Conservation (phyloP, 2,329 filamentous ascomycete species). For the Malbranchea cinnamomea region DNA sequence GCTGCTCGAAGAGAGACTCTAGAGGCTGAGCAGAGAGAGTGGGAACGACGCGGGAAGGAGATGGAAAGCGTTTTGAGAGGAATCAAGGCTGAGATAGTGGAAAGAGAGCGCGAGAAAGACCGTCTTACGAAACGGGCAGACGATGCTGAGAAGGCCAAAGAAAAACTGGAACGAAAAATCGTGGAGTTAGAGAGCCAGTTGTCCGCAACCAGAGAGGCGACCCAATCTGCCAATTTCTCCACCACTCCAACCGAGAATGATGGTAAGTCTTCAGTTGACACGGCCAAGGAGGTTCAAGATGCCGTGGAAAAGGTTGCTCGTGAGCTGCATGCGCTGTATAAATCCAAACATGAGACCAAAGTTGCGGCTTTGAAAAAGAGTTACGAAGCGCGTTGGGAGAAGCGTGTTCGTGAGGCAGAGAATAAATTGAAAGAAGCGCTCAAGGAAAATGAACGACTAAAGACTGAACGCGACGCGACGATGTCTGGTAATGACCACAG, state of each 20-base stretch:
- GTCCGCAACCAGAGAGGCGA: constrained; percentile 24
- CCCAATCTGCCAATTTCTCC: constrained; percentile 12
- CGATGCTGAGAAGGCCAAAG: constrained; percentile 50
- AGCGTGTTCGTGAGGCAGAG: constrained; percentile 69
- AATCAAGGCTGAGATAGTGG: constrained; percentile 67
- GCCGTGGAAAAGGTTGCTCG: constrained; percentile 84
- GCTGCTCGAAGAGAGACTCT: constrained; percentile 54
- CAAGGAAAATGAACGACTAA: constrained; percentile 62
- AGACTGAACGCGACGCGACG: constrained; percentile 48
- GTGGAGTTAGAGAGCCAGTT: constrained; percentile 33
- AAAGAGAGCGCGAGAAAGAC: constrained; percentile 66
- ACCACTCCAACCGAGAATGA: constrained; percentile 20
- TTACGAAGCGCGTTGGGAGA: constrained; percentile 79
- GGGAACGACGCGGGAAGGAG: constrained; percentile 73
- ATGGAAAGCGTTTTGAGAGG: constrained; percentile 69
- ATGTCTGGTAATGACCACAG: constrained; percentile 40
- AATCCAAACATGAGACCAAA: constrained; percentile 93
- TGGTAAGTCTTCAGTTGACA: constrained; percentile 30
- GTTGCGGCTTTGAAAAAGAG: constrained; percentile 71
- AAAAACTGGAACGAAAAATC: constrained; percentile 30
- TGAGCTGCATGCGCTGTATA: constrained; percentile 85
- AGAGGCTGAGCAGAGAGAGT: constrained; percentile 59
- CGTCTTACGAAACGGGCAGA: constrained; percentile 61
- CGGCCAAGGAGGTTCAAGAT: constrained; percentile 58
- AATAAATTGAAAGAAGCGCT: constrained; percentile 50